phyloP scores from a whole-genome alignment of 257 asterid species.

The Plantago ovata region DNA sequence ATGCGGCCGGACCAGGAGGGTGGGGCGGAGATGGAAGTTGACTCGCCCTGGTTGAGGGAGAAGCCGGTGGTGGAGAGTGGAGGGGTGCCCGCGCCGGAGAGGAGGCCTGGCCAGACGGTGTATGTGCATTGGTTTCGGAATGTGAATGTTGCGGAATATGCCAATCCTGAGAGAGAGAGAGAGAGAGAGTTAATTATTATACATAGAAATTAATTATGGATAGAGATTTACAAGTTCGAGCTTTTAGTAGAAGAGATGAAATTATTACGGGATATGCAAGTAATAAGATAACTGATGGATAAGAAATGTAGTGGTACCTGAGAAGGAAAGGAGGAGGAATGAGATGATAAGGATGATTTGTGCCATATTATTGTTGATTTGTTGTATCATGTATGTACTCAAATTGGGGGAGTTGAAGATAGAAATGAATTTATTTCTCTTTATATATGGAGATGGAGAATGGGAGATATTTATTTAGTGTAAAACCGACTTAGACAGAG shows the following conservation, averaged over 20 bases:
- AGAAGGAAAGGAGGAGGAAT: slow-evolving; percentile 14
- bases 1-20: slow-evolving; percentile 69
- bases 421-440: too few relatives aligned
- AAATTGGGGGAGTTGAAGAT: too few relatives aligned
- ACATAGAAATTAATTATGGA: too few relatives aligned
- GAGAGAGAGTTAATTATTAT: not conserved
- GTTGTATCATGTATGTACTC: too few relatives aligned
- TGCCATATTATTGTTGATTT: slow-evolving; percentile 17
- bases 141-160: slow-evolving; percentile 52
- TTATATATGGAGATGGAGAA: too few relatives aligned
- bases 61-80: slow-evolving; percentile 60
- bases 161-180: slow-evolving; percentile 23
- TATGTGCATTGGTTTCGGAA: slow-evolving; percentile 53
- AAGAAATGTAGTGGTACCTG: slow-evolving; percentile 25
- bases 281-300: not conserved
- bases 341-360: slow-evolving; percentile 4
- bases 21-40: slow-evolving; percentile 37
- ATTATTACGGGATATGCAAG: too few relatives aligned
- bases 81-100: slow-evolving; percentile 54
- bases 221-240: too few relatives aligned
- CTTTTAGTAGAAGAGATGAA: too few relatives aligned
- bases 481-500: too few relatives aligned
- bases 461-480: too few relatives aligned
- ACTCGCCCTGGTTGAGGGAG: slow-evolving; percentile 40
- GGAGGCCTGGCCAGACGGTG: slow-evolving; percentile 72